These are phyloP conservation scores for Colletotrichum liriopes DNA, from an alignment of 2,329 filamentous ascomycete species.

Conservation along the genomic window DNA sequence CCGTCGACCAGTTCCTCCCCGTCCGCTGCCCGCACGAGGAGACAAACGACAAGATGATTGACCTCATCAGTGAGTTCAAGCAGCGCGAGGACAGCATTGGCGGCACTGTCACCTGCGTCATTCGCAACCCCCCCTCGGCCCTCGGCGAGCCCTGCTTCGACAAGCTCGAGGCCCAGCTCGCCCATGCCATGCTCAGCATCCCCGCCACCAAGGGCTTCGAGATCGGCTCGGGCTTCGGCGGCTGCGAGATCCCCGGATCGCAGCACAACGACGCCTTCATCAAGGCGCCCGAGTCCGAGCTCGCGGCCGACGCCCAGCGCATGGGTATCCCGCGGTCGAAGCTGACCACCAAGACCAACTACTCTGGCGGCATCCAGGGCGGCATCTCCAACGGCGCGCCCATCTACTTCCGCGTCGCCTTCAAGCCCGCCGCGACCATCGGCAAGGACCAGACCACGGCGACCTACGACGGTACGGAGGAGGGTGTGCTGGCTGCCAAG, in stretches of 20 bases:
- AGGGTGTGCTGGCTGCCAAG: slow-evolving; percentile 89
- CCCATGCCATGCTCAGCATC: slow-evolving; percentile 95
- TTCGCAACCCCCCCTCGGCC: slow-evolving; percentile 86
- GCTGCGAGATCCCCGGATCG: slow-evolving; percentile 89
- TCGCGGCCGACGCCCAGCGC: slow-evolving; percentile 51
- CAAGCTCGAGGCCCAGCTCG: slow-evolving; percentile 93
- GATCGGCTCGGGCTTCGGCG: slow-evolving; percentile 92
- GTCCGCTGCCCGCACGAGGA: slow-evolving; percentile 86
- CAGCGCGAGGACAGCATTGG: slow-evolving; percentile 91
- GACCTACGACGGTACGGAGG: slow-evolving; percentile 79
- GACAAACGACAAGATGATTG: slow-evolving; percentile 80
- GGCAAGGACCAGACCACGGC: slow-evolving; percentile 88
- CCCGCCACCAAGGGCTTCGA: slow-evolving; percentile 97
- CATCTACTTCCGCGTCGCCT: slow-evolving; percentile 95
- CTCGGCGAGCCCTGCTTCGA: slow-evolving; percentile 96
- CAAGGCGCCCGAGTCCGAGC: slow-evolving; percentile 62
- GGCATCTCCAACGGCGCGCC: slow-evolving; percentile 94
- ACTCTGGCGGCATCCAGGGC: slow-evolving; percentile 94
- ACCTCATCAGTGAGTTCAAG: slow-evolving; percentile 82
- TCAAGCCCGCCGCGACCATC: slow-evolving; percentile 97
- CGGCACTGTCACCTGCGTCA: slow-evolving; percentile 94
- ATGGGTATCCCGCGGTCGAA: slow-evolving; percentile 68
- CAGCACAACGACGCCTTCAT: slow-evolving; percentile 93
- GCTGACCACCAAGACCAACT: slow-evolving; percentile 92
- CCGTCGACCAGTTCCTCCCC: slow-evolving; percentile 87